These are phyloP conservation scores for Lachnum nothofagi DNA, from an alignment of 2,329 filamentous ascomycete species.

Conservation along the genomic window DNA sequence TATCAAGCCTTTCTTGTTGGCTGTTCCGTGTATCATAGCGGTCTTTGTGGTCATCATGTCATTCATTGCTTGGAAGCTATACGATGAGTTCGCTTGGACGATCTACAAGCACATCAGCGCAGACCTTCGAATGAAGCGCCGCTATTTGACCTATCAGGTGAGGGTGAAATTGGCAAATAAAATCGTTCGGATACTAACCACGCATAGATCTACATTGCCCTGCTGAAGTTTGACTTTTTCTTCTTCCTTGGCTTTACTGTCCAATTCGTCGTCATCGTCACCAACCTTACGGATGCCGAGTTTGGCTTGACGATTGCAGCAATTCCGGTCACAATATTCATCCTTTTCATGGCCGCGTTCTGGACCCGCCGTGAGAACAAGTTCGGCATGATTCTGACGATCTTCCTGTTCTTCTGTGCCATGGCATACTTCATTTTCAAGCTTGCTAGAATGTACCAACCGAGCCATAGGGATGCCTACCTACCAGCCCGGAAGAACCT, in stretches of 20 bases:
- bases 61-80: constrained; percentile 86
- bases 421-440: constrained; percentile 98
- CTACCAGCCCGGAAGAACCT: constrained; percentile 74
- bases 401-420: constrained; percentile 81
- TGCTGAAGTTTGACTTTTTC: constrained; percentile 99
- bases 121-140: constrained; percentile 92
- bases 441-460: constrained; percentile 88
- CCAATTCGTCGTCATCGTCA: constrained; percentile 92
- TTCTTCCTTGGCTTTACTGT: constrained; percentile 99
- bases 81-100: constrained; percentile 98
- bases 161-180: constrained; percentile 19
- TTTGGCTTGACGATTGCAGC: constrained; percentile 83
- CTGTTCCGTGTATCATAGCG: constrained; percentile 79
- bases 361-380: constrained; percentile 81
- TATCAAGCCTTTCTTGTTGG: constrained; percentile 71
- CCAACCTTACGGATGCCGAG: constrained; percentile 62
- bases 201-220: constrained; percentile 83
- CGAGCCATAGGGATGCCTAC: constrained; percentile 57
- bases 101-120: constrained; percentile 99
- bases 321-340: constrained; percentile 83
- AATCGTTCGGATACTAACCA: constrained; percentile 9
- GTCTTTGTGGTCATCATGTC: constrained; percentile 67
- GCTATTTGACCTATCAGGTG: constrained; percentile 95
- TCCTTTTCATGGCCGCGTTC: constrained; percentile 78
- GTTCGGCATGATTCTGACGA: constrained; percentile 69